Conservation (phyloP, 2,329 filamentous ascomycete genomes). For the Hypoxylon sp. region DNA sequence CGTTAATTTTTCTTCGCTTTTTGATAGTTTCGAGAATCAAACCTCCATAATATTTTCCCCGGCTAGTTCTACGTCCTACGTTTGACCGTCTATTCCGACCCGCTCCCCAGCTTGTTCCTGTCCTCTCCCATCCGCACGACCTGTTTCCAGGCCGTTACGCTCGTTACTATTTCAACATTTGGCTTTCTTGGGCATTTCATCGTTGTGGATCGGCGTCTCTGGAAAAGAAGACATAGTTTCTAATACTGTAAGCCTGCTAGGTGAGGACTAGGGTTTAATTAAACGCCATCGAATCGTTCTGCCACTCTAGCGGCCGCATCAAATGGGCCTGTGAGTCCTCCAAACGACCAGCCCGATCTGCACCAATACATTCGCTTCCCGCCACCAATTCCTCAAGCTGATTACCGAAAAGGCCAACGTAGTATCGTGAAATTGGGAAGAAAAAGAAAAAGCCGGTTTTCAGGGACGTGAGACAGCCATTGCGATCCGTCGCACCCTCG, state of each 20-base stretch:
- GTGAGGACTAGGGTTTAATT: constrained; percentile 43
- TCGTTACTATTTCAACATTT: constrained; percentile 47
- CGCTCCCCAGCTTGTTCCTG: constrained; percentile 42
- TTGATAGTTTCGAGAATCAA: constrained; percentile 43
- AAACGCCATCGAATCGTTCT: constrained; percentile 46
- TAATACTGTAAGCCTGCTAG: constrained; percentile 32
- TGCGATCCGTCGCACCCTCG: constrained; percentile 48
- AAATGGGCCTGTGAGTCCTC: constrained; percentile 47
- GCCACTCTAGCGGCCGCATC: constrained; percentile 45
- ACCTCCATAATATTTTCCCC: constrained; percentile 36
- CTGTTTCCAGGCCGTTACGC: constrained; percentile 46
- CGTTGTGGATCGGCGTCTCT: constrained; percentile 39
- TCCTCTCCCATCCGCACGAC: constrained; percentile 37
- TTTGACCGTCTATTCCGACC: constrained; percentile 44
- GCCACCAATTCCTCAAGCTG: constrained; percentile 42
- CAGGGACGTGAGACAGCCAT: constrained; percentile 48
- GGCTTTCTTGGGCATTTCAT: constrained; percentile 37
- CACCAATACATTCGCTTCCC: constrained; percentile 45
- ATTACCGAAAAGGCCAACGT: constrained; percentile 45
- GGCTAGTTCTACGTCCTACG: constrained; percentile 45
- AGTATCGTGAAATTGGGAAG: constrained; percentile 33
- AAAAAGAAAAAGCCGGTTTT: constrained; percentile 42
- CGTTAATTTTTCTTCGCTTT: constrained; percentile 46
- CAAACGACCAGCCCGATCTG: constrained; percentile 49
- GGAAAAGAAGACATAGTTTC: constrained; percentile 22